Percentiles rank a stretch among this genome's conserved stretches.
Evolutionary conservation across 306 rosid species (phyloP).

Genomic region (Alnus glutinosa): DNA sequence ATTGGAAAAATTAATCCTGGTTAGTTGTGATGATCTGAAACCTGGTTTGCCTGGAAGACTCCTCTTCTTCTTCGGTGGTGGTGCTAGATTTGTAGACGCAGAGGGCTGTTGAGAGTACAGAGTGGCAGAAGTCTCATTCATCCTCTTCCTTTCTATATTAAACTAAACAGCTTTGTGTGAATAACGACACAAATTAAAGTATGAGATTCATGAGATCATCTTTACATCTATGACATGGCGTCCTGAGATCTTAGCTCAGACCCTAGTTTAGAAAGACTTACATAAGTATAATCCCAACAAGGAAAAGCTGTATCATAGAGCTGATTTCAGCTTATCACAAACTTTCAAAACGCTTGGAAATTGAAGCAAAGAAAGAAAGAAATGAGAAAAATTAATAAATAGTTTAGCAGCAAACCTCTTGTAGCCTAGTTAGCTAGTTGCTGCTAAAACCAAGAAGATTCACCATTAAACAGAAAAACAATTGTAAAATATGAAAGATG

Average conservation of each 20-base stretch:
- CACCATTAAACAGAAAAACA: background rate
- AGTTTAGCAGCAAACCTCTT: background rate
- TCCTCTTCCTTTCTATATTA: slow-evolving; percentile 33
- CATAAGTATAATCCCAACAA: background rate
- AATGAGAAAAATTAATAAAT: slow-evolving; percentile 8
- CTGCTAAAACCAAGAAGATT: slow-evolving; percentile 8
- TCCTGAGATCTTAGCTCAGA: slow-evolving; percentile 45
- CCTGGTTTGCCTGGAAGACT: slow-evolving; percentile 92
- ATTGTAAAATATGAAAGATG: too few species aligned
- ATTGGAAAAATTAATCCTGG: too few species aligned
- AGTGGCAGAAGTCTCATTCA: slow-evolving; percentile 54
- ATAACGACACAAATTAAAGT: slow-evolving; percentile 3
- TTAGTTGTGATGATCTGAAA: slow-evolving; percentile 14
- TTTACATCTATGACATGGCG: slow-evolving; percentile 7
- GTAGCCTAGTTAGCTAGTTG: background rate
- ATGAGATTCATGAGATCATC: slow-evolving; percentile 2
- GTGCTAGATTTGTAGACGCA: slow-evolving; percentile 49
- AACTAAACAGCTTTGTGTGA: slow-evolving; percentile 17
- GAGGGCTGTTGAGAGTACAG: slow-evolving; percentile 19
- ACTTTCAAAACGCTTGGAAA: too few species aligned
- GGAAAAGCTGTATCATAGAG: too few species aligned
- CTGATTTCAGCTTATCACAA: too few species aligned
- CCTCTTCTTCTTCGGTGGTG: slow-evolving; percentile 68
- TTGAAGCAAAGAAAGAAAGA: background rate
- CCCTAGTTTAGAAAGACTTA: slow-evolving; percentile 28